Evolutionary conservation across 2,329 filamentous ascomycete genomes (phyloP).

Genomic region (Epichloe glyceriae): DNA sequence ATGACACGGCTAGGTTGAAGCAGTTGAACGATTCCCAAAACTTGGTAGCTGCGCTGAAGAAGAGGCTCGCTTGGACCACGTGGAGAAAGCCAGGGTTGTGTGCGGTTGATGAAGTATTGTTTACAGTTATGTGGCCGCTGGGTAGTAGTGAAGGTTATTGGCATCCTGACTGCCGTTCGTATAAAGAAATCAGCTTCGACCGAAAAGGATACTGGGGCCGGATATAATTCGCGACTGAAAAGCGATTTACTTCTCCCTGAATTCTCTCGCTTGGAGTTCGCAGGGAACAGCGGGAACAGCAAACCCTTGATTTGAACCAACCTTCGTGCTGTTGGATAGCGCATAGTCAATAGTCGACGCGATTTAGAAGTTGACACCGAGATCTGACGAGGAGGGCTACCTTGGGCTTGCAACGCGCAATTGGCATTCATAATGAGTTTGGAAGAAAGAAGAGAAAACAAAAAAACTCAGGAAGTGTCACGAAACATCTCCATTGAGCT

Average conservation of each 20-base stretch:
- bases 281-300: background rate
- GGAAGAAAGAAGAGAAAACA: background rate
- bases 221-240: background rate
- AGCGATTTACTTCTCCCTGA: background rate
- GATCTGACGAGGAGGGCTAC: no score
- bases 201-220: conserved; percentile 13
- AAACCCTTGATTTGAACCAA: no score
- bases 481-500: background rate
- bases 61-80: conserved; percentile 42
- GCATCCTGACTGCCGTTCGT: conserved; percentile 19
- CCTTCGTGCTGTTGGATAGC: no score
- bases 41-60: conserved; percentile 21
- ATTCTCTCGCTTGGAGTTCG: no score
- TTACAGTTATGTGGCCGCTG: conserved; percentile 52
- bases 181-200: conserved; percentile 12
- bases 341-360: no score
- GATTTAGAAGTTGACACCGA: no score
- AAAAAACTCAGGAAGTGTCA: background rate
- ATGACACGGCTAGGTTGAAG: background rate
- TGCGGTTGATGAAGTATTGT: conserved; percentile 39
- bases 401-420: no score
- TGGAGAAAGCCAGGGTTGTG: conserved; percentile 47
- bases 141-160: conserved; percentile 41
- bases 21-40: background rate
- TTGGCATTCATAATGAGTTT: no score